Evolutionary conservation across 78 protist genomes (phyloP).

Genomic region (slime mould (Dictyostelium discoideum)): dicty_2.7 NC_007088.5:4546501-4547000

Average conservation of each 20-base stretch:
- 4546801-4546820: neutral
- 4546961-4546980: no score
- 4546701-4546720: neutral
- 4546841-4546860: neutral
- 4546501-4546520: neutral
- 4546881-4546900: no score
- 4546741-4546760: neutral
- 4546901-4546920: no score
- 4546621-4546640: slow-evolving; percentile 4
- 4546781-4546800: neutral
- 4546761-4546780: neutral
- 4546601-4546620: slow-evolving; percentile 34
- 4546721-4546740: neutral
- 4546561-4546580: slow-evolving; percentile 1
- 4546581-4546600: neutral
- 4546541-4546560: no score
- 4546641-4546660: neutral
- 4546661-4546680: neutral
- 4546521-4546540: no score
- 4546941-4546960: no score
- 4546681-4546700: neutral
- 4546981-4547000: no score
- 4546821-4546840: neutral
- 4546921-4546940: no score
- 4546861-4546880: neutral